Conservation (phyloP, 495 filamentous ascomycete species). For the Bombardia bombarda region DNA sequence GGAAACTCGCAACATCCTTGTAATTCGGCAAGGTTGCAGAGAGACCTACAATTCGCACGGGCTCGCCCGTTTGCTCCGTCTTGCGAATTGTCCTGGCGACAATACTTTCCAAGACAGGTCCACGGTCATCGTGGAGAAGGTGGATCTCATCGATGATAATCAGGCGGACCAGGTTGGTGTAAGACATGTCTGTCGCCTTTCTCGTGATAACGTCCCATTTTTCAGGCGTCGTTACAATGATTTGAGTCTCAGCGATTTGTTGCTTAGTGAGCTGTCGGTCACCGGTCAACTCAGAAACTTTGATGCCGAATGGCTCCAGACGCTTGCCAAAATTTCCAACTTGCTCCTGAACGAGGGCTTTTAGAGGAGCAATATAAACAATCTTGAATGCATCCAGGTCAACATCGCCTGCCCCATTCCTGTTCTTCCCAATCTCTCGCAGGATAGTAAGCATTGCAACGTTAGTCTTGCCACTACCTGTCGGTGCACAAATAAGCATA, state of each 20-base stretch:
- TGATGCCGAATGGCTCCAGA: constrained; percentile 83
- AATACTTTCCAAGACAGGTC: constrained; percentile 93
- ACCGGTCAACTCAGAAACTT: constrained; percentile 87
- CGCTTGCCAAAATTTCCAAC: constrained; percentile 94
- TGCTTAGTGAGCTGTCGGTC: constrained; percentile 98
- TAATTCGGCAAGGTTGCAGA: constrained; percentile 97
- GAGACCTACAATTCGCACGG: constrained; percentile 83
- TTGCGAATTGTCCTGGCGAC: constrained; percentile 89
- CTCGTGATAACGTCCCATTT: constrained; percentile 99
- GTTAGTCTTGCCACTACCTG: constrained; percentile 97
- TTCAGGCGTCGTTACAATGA: constrained; percentile 97
- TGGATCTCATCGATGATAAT: constrained; percentile 98
- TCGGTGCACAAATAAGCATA: constrained; percentile 94
- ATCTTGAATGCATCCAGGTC: constrained; percentile 96
- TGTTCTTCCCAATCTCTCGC: constrained; percentile 92
- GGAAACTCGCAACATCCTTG: constrained; percentile 90
- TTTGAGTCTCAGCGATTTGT: constrained; percentile 94
- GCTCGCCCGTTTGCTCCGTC: constrained; percentile 87
- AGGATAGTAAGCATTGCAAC: constrained; percentile 96
- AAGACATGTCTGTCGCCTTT: constrained; percentile 93
- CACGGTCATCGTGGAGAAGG: constrained; percentile 93
- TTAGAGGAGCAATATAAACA: constrained; percentile 88
- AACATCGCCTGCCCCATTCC: constrained; percentile 82
- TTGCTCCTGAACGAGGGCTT: constrained; percentile 93
- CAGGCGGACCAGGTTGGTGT: constrained; percentile 90